A percentile compares a stretch with the other conserved stretches of the same genome.
These are phyloP conservation scores for Phlyctochytrium arcticum DNA, from an alignment of 192 early-diverging fungal species.

Conservation along the genomic window DNA sequence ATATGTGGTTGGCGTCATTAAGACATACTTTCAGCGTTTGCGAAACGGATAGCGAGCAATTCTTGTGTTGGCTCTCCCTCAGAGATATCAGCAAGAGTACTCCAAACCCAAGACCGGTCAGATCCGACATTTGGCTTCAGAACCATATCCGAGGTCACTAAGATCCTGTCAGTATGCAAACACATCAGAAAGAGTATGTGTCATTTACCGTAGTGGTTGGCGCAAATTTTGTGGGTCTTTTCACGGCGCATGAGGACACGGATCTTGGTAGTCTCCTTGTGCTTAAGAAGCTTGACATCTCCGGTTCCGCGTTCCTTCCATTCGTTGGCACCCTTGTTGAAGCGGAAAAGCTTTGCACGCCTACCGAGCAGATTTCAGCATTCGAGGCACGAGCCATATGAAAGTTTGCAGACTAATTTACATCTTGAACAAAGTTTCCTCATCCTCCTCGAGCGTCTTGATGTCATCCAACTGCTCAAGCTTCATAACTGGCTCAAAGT, in stretches of 20 bases:
- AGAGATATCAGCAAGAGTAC: constrained; percentile 80
- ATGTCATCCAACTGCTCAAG: constrained; percentile 82
- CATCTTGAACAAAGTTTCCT: constrained; percentile 88
- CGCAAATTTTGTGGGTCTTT: constrained; percentile 98
- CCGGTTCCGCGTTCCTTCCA: constrained; percentile 99
- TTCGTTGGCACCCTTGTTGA: constrained; percentile 84
- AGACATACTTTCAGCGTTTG: constrained; percentile 79
- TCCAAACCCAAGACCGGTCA: constrained; percentile 99
- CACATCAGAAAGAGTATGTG: background rate
- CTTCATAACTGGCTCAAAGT: constrained; percentile 96
- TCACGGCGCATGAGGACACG: constrained; percentile 99
- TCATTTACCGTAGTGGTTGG: constrained; percentile 83
- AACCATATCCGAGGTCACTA: constrained; percentile 78
- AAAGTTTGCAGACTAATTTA: constrained; percentile 29
- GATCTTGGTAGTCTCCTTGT: constrained; percentile 84
- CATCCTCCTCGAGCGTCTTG: constrained; percentile 97
- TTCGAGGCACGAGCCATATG: background rate
- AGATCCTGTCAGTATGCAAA: background rate
- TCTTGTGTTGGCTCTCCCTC: constrained; percentile 83
- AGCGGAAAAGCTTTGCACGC: constrained; percentile 97
- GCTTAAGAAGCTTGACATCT: constrained; percentile 92
- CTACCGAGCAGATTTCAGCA: constrained; percentile 39
- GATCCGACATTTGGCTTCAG: constrained; percentile 94
- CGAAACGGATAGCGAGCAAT: constrained; percentile 92
- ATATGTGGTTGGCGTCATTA: background rate